These are phyloP conservation scores for Candida labiduridarum DNA, from an alignment of 1,139 yeast genomes.

Conservation along the genomic window DNA sequence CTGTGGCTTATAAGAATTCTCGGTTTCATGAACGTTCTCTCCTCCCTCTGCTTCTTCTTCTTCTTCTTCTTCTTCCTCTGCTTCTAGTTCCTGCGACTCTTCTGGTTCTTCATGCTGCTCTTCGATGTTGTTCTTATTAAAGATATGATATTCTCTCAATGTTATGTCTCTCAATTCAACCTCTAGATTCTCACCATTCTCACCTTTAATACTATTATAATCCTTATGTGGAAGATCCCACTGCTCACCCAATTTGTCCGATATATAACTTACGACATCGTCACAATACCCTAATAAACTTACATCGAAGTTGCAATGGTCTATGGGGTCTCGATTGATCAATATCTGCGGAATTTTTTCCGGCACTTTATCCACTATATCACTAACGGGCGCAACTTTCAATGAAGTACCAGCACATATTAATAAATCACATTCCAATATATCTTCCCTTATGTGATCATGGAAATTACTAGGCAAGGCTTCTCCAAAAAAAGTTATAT, in stretches of 20 bases:
- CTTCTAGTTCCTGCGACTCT: not conserved
- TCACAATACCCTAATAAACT: constrained; percentile 85
- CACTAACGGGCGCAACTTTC: constrained; percentile 95
- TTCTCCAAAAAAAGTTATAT: constrained; percentile 94
- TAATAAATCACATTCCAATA: constrained; percentile 72
- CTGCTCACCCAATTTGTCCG: constrained; percentile 48
- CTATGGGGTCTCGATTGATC: constrained; percentile 80
- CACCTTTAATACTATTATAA: constrained; percentile 22
- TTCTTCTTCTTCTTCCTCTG: not conserved
- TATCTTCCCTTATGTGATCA: constrained; percentile 58
- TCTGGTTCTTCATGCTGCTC: not conserved
- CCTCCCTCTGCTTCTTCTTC: constrained; percentile 1
- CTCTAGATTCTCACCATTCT: constrained; percentile 21
- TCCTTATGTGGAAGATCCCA: constrained; percentile 70
- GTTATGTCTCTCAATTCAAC: constrained; percentile 24
- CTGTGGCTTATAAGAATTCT: not conserved
- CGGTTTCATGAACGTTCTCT: not conserved
- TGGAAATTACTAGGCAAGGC: constrained; percentile 78
- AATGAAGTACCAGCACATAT: constrained; percentile 92
- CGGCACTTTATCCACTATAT: constrained; percentile 77
- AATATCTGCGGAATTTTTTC: constrained; percentile 78
- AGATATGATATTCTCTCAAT: constrained; percentile 25
- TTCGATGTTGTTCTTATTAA: constrained; percentile 9
- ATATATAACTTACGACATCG: constrained; percentile 72
- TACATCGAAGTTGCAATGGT: constrained; percentile 79